These are phyloP conservation scores for Daldinia sp. DNA, from an alignment of 2,329 filamentous ascomycete species.

Conservation along the genomic window DNA sequence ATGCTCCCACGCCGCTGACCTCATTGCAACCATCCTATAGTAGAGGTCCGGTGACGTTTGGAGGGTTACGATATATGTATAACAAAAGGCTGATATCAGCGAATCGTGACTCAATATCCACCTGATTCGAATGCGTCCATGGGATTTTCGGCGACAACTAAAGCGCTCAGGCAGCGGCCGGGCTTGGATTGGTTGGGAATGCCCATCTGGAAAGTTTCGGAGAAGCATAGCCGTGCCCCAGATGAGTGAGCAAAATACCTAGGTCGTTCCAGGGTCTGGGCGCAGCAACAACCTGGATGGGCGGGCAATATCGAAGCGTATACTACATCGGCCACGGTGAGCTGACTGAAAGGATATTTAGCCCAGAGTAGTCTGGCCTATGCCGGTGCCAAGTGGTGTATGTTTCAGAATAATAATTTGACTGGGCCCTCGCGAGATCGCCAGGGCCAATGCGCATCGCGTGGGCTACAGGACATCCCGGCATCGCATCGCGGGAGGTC, in stretches of 20 bases:
- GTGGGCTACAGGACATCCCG: conserved; percentile 30
- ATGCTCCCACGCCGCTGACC: conserved; percentile 37
- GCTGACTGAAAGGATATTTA: conserved; percentile 30
- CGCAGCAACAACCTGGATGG: conserved; percentile 36
- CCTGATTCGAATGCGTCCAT: conserved; percentile 33
- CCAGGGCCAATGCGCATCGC: conserved; percentile 43
- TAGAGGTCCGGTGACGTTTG: conserved; percentile 42
- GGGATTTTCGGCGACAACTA: conserved; percentile 33
- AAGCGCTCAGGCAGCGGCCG: conserved; percentile 28
- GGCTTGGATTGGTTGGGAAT: conserved; percentile 36
- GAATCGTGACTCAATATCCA: conserved; percentile 34
- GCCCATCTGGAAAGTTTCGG: conserved; percentile 49
- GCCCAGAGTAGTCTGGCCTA: conserved; percentile 38
- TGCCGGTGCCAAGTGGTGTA: conserved; percentile 42
- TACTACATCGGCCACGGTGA: conserved; percentile 32
- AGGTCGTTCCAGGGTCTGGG: conserved; percentile 24
- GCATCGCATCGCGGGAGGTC: conserved; percentile 38
- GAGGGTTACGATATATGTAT: conserved; percentile 42
- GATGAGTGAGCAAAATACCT: conserved; percentile 30
- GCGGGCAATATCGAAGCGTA: conserved; percentile 36
- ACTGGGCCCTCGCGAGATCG: conserved; percentile 44
- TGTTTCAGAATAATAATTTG: conserved; percentile 45
- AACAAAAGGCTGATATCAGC: conserved; percentile 44
- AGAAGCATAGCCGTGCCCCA: conserved; percentile 44
- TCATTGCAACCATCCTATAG: conserved; percentile 41